These are phyloP conservation scores for Penicillium waksmanii DNA, from an alignment of 495 filamentous ascomycete genomes.

Conservation along the genomic window DNA sequence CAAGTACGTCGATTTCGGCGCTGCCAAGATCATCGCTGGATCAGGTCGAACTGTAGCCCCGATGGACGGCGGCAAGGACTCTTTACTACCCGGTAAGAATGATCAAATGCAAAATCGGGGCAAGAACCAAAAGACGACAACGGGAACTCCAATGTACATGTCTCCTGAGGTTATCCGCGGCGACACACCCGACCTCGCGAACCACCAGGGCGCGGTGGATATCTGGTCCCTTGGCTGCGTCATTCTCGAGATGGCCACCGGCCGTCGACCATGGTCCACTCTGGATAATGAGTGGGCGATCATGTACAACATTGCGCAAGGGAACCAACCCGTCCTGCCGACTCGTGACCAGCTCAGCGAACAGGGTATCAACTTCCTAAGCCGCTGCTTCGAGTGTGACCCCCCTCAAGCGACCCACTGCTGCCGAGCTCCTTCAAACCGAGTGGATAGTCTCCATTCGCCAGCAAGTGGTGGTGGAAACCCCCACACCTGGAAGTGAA, in stretches of 20 bases:
- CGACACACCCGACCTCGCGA: slow-evolving; percentile 52
- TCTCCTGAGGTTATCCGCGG: slow-evolving; percentile 98
- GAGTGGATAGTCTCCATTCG: slow-evolving; percentile 86
- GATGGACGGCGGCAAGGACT: slow-evolving; percentile 46
- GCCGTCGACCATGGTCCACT: slow-evolving; percentile 92
- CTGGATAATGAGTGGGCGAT: slow-evolving; percentile 99
- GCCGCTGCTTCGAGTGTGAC: slow-evolving; percentile 85
- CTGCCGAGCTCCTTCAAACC: slow-evolving; percentile 89
- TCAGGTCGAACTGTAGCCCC: slow-evolving; percentile 85
- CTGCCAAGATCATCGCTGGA: slow-evolving; percentile 94
- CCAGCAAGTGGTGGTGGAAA: slow-evolving; percentile 60
- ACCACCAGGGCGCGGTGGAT: slow-evolving; percentile 87
- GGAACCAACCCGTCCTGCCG: slow-evolving; percentile 86
- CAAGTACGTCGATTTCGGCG: slow-evolving; percentile 98
- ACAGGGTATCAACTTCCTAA: slow-evolving; percentile 84
- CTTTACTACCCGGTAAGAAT: slow-evolving; percentile 36
- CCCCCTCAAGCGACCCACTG: slow-evolving; percentile 78
- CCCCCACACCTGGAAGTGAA: slow-evolving; percentile 51
- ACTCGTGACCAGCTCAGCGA: slow-evolving; percentile 80
- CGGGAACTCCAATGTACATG: slow-evolving; percentile 99
- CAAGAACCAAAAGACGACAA: slow-evolving; percentile 88
- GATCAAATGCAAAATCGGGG: slow-evolving; percentile 35
- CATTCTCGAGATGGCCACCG: slow-evolving; percentile 96
- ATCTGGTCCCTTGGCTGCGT: slow-evolving; percentile 98
- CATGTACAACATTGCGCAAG: slow-evolving; percentile 99